Evolutionary conservation across 2,329 filamentous ascomycete species (phyloP), one percentile per base, ranked within the genome.

Genomic region (Fusarium temperatum): DNA sequence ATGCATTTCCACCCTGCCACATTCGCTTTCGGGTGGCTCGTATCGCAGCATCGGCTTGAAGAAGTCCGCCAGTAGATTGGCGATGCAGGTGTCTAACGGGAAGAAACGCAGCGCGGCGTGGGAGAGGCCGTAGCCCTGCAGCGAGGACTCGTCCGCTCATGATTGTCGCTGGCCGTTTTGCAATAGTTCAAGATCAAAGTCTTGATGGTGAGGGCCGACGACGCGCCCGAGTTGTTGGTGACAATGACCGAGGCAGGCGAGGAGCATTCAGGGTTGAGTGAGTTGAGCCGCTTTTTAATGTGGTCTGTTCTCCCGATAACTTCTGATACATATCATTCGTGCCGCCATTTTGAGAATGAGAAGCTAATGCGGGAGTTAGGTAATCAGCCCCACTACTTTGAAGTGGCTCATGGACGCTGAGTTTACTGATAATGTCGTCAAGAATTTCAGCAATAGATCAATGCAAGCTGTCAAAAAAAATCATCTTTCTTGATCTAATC

Each of bases 1-100:
- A 94, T 28, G 92, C 89, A 79, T 94, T 96, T 57, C 93, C 93
- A 18, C 91, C 87, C n/a, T 94, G 92, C 92, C 93, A 96, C 82
- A 91, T 87, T 70, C 92, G 89, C 63, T 88, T 86, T 81, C 89
- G 85, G 79, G 89, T 85, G 80, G 88, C 85, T 78, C 91, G 88
- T 76, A 91, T 85, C 76, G 89, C 86, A 70, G 88, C 87, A 83
- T 94, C 89, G 74, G 90, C 87, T 77, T 91, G 87, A 68, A 94
- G 87, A 41, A 95, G 88, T 32, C 93, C 92, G 63, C 92, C 91
- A 20, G 90, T 90, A 39, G 91, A 89, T 67, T 91, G 86, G 71
- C 87, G 90, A 83, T 93, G 90, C 76, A 93, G 86, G 81, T 91
- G 89, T 78, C 92, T 92, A 78, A 86, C 85, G 73, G 86, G 82